A percentile compares a stretch with the other conserved stretches of the same genome.
These are phyloP conservation scores for Phialocephala sp. DNA, from an alignment of 2,329 filamentous ascomycete genomes.

Conservation along the genomic window DNA sequence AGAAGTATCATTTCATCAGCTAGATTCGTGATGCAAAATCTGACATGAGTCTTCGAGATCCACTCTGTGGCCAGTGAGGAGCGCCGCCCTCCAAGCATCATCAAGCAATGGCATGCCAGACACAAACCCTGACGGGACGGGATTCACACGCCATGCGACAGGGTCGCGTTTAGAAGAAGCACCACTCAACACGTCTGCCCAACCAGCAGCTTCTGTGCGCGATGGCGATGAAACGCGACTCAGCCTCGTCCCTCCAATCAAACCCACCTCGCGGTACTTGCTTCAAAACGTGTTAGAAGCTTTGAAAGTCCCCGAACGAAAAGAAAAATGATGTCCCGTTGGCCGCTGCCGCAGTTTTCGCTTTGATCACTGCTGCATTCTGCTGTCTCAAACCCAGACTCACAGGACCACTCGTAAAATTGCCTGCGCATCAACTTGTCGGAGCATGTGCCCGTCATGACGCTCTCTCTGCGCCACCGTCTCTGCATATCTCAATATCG, in stretches of 20 bases:
- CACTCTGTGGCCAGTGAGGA: constrained; percentile 11
- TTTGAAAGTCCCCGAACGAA: constrained; percentile 16
- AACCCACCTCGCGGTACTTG: constrained; percentile 17
- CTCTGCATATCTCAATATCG: constrained; percentile 10
- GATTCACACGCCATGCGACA: constrained; percentile 33
- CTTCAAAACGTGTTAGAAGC: not conserved
- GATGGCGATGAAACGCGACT: constrained; percentile 30
- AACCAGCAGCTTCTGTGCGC: constrained; percentile 22
- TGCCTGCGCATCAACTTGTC: constrained; percentile 12
- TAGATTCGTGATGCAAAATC: constrained; percentile 15
- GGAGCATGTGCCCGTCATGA: constrained; percentile 5
- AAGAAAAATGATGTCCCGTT: constrained; percentile 23
- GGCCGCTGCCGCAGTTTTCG: constrained; percentile 21
- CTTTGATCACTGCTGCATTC: constrained; percentile 21
- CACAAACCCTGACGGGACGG: constrained; percentile 13
- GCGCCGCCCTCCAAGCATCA: constrained; percentile 12
- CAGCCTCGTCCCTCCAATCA: constrained; percentile 30
- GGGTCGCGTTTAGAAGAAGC: constrained; percentile 28
- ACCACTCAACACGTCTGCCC: constrained; percentile 24
- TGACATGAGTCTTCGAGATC: constrained; percentile 21
- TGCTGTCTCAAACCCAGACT: constrained; percentile 14
- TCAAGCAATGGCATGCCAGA: constrained; percentile 5
- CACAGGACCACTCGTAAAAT: constrained; percentile 21
- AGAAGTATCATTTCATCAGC: constrained; percentile 2
- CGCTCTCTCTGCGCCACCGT: constrained; percentile 10